Evolutionary conservation across 2,329 filamentous ascomycete genomes (phyloP), one percentile per base, ranked within the genome.

Genomic region (Cyphellophora attinorum): DNA sequence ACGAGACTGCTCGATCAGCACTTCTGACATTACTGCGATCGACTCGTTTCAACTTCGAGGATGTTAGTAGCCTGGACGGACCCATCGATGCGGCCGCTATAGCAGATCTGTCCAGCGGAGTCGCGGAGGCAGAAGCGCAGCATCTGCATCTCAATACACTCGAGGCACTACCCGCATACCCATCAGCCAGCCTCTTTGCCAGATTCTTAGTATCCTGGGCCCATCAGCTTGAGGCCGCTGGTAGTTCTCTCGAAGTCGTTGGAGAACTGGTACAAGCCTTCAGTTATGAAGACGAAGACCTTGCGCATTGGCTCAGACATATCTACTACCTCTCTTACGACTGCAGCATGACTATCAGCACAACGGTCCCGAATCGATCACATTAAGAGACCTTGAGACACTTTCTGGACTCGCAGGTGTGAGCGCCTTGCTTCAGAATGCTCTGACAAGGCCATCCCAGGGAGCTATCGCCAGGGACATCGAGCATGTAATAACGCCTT

Each of bases 271-370:
- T 78, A 19, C 60, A 67, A 28, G 72, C 74, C 1, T 79, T 79
- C 51, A 61, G 78, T 33, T 54, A 64, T 35, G 60, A 62, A 27
- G 70, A 68, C 27, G 59, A 68, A 19, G 60, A 61, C 38, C 53
- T 80, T 29, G 63, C 67, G 39, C 67, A 34, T 80, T 74, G 74
- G 67, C 74, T 45, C 67, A 79, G 27, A 74, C 74, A 10, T 69
- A 62, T 29, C 61, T 75, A 8, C 56, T 79, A 23, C 76, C 76
- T 5, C 54, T 78, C 5, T 57, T 77, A 15, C 66, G 76, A 33
- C 55, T 77, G 31, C 69, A 73, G 46, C 74, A 76, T 51, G 74
- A 79, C 52, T 79, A 76, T 51, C 77, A 79, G 40, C 67, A 70
- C 0, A 59, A 67, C n/a, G 58, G 51, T 11, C 54, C 64, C 14